phyloP scores from a whole-genome alignment of 2,329 filamentous ascomycete species.

The Diplodia scrobiculata region DNA sequence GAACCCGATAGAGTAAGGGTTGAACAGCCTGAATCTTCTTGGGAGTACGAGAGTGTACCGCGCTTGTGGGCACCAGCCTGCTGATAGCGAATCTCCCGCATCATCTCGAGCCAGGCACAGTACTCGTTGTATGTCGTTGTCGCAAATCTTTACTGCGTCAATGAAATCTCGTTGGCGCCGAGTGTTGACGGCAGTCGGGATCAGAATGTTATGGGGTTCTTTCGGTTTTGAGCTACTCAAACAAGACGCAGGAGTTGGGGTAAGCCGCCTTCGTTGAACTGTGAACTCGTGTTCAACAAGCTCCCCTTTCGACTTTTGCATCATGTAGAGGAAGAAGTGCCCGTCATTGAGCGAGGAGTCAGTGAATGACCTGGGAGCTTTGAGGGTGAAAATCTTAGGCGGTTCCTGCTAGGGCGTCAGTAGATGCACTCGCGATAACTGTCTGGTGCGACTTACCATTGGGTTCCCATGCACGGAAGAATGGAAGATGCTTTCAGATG shows the following conservation, averaged over 20 bases:
- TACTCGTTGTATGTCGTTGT: slow-evolving; percentile 41
- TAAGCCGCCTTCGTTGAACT: slow-evolving; percentile 42
- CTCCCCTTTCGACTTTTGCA: slow-evolving; percentile 39
- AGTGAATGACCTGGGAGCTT: slow-evolving; percentile 44
- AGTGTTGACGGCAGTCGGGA: slow-evolving; percentile 39
- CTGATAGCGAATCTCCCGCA: slow-evolving; percentile 36
- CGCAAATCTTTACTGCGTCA: slow-evolving; percentile 41
- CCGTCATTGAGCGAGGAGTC: slow-evolving; percentile 40
- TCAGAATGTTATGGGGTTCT: slow-evolving; percentile 37
- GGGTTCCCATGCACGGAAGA: slow-evolving; percentile 15
- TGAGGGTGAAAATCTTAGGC: slow-evolving; percentile 38
- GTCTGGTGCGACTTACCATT: slow-evolving; percentile 33
- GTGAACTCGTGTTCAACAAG: slow-evolving; percentile 44
- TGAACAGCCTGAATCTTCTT: slow-evolving; percentile 38
- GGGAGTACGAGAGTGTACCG: slow-evolving; percentile 33
- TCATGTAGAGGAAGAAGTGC: slow-evolving; percentile 44
- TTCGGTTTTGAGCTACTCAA: background rate
- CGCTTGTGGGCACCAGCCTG: slow-evolving; percentile 44
- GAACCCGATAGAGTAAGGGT: slow-evolving; percentile 39
- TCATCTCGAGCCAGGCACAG: slow-evolving; percentile 36
- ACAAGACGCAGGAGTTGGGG: slow-evolving; percentile 37
- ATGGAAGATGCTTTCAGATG: slow-evolving; percentile 28
- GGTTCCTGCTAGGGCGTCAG: slow-evolving; percentile 28
- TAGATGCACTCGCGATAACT: background rate
- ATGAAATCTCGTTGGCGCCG: slow-evolving; percentile 36